Base-by-base conservation (phyloP, 2,329 filamentous ascomycete genomes). In the Emericellopsis cladophorae region DNA sequence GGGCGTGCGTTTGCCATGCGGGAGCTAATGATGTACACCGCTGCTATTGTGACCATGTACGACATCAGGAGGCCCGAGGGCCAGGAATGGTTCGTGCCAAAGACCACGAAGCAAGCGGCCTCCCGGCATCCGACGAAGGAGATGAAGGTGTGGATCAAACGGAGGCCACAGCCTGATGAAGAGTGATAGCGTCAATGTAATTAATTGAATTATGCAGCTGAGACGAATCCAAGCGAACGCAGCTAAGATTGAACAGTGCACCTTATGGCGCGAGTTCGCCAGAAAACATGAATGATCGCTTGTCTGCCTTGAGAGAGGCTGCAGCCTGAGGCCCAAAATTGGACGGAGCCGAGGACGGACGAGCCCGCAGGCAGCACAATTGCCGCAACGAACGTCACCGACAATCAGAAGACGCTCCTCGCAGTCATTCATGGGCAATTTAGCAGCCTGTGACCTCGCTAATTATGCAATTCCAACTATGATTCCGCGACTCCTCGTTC, bases 11-110 rank as follows among this genome's bases (percentile, higher is more conserved):
- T 61, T 37, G 53, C 58, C 2, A 18, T 54, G 12, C 53, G 56
- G 26, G 60, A 64, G 40, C 51, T 62, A 6, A 38, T 63, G 3
- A 39, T 61, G 12, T 61, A 56, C 41, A 47, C 56, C 8, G 53
- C 60, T 0, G 48, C 56, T 12, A 53, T 65, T 12, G 45, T 64
- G 26, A 54, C 57, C 0, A 51, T 62, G 22, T 65, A 64, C 41
- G 58, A 64, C 16, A 52, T 65, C 21, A 43, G 51, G 36, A 54
- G 61, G 2, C 50, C 50, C 1, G 46, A 49, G 6, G 54, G 52
- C 9, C 21, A 36, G 11, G 39, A 48, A 5, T 62, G 57, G 59
- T 42, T 44, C 3, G 40, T 45, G 6, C 51, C 56, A 1, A 47
- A 47, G 18, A 46, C 47, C 3, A 51, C 46, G 18, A 55, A 55